A percentile compares a stretch with the other conserved stretches of the same genome.
These are phyloP conservation scores for Coemansia sp. DNA, from an alignment of 192 early-diverging fungal genomes.

Conservation along the genomic window DNA sequence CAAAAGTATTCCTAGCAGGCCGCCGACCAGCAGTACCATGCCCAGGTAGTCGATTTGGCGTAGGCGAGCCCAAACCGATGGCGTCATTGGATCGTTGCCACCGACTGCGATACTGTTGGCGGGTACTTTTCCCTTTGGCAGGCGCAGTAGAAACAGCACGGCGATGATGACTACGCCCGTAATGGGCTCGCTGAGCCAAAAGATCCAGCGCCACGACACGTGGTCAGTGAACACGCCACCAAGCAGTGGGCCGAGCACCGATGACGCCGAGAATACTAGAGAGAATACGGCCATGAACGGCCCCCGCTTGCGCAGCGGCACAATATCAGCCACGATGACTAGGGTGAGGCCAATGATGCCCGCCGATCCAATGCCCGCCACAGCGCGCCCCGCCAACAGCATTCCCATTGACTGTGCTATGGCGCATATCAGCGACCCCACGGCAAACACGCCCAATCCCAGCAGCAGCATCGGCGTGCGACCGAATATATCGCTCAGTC, in stretches of 20 bases:
- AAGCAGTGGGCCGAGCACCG: constrained; percentile 62
- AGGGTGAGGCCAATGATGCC: constrained; percentile 65
- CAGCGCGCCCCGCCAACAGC: constrained; percentile 65
- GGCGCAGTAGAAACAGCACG: constrained; percentile 38
- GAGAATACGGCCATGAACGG: constrained; percentile 66
- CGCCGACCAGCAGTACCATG: constrained; percentile 58
- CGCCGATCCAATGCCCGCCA: constrained; percentile 70
- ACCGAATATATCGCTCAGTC: constrained; percentile 85
- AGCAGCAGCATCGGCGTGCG: constrained; percentile 61
- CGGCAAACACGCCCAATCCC: constrained; percentile 58
- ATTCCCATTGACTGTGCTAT: constrained; percentile 62
- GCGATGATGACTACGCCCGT: constrained; percentile 54
- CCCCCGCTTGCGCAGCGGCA: constrained; percentile 65
- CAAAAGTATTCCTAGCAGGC: constrained; percentile 63
- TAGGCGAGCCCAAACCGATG: constrained; percentile 53
- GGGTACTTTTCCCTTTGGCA: constrained; percentile 22
- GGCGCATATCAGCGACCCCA: constrained; percentile 59
- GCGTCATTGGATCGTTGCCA: neutral
- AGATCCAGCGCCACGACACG: constrained; percentile 59
- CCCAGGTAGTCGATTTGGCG: constrained; percentile 70
- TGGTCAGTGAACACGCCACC: constrained; percentile 63
- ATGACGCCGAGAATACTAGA: constrained; percentile 60
- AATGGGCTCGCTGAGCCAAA: constrained; percentile 65
- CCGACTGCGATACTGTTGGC: neutral
- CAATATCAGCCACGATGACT: constrained; percentile 73